Evolutionary conservation across 1,284 basidiomycete species (phyloP).

Genomic region (Golubevia pallescens): DNA sequence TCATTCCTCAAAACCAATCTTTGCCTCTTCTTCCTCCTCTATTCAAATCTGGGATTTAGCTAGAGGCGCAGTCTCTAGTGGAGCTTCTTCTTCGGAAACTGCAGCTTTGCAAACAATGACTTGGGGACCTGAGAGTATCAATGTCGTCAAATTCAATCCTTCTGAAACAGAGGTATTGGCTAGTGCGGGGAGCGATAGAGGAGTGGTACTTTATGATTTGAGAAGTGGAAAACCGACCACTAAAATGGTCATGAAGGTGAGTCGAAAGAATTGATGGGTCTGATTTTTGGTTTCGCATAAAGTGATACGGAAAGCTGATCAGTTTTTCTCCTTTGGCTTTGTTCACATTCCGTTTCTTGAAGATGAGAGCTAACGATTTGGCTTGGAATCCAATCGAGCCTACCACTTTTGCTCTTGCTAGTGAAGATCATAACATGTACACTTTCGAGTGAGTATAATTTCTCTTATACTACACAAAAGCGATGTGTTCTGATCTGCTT

Average conservation of each 20-base stretch:
- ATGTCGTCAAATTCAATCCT: constrained; percentile 87
- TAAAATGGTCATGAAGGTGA: constrained; percentile 84
- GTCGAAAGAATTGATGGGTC: constrained; percentile 24
- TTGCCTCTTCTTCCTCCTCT: constrained; percentile 89
- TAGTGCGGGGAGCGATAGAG: constrained; percentile 89
- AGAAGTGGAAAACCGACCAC: constrained; percentile 93
- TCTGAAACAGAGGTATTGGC: constrained; percentile 92
- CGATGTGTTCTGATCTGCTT: neutral
- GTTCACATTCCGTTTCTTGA: constrained; percentile 39
- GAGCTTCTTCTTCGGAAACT: constrained; percentile 80
- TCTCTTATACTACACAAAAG: neutral
- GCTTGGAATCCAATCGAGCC: constrained; percentile 96
- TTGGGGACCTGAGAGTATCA: constrained; percentile 77
- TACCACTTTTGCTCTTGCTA: constrained; percentile 86
- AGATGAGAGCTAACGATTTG: constrained; percentile 76
- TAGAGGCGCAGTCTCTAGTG: constrained; percentile 71
- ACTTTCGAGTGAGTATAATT: constrained; percentile 76
- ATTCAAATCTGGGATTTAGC: constrained; percentile 99
- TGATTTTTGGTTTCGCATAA: neutral
- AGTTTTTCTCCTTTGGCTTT: neutral
- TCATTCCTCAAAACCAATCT: constrained; percentile 82
- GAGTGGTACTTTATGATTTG: constrained; percentile 94
- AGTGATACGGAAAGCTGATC: neutral
- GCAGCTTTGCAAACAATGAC: constrained; percentile 64
- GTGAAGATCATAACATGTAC: constrained; percentile 97